Base-by-base conservation (phyloP, 805 yeast species). In the Kuraishia hungarica region DNA sequence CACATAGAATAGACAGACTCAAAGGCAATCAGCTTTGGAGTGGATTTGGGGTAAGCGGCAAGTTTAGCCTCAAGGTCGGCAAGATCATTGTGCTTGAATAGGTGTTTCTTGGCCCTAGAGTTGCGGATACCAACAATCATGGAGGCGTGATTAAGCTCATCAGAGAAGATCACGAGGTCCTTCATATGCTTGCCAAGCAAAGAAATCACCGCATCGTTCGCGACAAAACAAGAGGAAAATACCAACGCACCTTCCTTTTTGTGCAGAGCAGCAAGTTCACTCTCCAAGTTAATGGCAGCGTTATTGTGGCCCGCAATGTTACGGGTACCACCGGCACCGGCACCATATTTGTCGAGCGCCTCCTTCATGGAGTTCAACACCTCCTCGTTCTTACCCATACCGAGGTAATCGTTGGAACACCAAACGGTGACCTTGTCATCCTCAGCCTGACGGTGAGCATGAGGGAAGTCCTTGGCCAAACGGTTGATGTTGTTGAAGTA, bases 271-370 rank as follows among this genome's bases (percentile, higher is more conserved):
- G 99, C 98, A 52, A 90, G 67, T 64, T 89, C 92, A 22, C 87
- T 75, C 72, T 94, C 99, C 66, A 94, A 80, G 61, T 78, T 79
- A 66, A 94, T 83, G n/a, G 98, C 96, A 64, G 87, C 93, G 57
- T 75, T 71, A 71, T 94, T 94, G 71, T 94, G 99, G 59, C 99
- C 99, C 1, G 99, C 99, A 69, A 94, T 94, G 74, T 94, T 94
- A 67, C 99, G 82, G 52, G 99, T 94, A 62, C 99, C 99, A 67
- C 99, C 99, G 8, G 99, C 97, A 64, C 99, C 99, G 3, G 97
- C 87, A 64, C 99, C 99, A 69, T 94, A 94, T 74, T 81, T 83
- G 63, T 87, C 87, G 70, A 94, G 78, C 19, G 96, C 84, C 52
- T 76, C 68, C 62, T 86, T 86, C 93, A 93, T 94, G 55, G 83